Evolutionary conservation across 2,329 filamentous ascomycete genomes (phyloP).

Genomic region (Myriosclerotinia duriaeana): DNA sequence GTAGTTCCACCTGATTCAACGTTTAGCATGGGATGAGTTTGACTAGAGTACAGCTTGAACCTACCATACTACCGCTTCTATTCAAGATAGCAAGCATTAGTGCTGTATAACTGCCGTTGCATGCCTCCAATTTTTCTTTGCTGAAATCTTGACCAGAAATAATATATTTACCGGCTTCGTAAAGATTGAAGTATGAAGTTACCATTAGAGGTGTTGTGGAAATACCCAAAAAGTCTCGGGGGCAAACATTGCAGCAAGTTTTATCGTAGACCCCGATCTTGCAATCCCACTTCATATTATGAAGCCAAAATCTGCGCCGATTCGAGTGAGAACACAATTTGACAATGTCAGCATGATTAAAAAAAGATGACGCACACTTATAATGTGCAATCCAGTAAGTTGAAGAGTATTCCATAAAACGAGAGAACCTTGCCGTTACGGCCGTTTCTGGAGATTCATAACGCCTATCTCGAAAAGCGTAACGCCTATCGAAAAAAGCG

Average conservation of each 20-base stretch:
- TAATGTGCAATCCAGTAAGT: background rate
- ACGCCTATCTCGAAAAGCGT: too few species aligned
- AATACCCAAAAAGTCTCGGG: too few species aligned
- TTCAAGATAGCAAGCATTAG: background rate
- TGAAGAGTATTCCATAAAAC: background rate
- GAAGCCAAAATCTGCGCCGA: background rate
- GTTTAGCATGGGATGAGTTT: background rate
- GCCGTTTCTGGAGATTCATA: background rate
- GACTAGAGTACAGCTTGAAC: background rate
- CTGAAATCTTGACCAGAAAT: background rate
- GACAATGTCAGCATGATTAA: background rate
- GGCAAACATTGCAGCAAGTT: too few species aligned
- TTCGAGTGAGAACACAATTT: background rate
- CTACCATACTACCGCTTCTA: background rate
- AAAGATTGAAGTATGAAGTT: background rate
- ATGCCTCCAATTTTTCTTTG: background rate
- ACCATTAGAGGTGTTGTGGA: background rate
- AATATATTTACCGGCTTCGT: background rate
- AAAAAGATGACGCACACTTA: too few species aligned
- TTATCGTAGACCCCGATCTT: too few species aligned
- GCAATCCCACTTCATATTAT: too few species aligned
- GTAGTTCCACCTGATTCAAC: background rate
- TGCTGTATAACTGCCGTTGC: background rate
- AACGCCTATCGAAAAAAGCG: accelerated
- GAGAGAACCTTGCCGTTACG: too few species aligned